A percentile compares a stretch with the other conserved stretches of the same genome.
Conservation (phyloP, 371 early-diverging fungal genomes). For the Encephalitozoon cuniculi region DNA sequence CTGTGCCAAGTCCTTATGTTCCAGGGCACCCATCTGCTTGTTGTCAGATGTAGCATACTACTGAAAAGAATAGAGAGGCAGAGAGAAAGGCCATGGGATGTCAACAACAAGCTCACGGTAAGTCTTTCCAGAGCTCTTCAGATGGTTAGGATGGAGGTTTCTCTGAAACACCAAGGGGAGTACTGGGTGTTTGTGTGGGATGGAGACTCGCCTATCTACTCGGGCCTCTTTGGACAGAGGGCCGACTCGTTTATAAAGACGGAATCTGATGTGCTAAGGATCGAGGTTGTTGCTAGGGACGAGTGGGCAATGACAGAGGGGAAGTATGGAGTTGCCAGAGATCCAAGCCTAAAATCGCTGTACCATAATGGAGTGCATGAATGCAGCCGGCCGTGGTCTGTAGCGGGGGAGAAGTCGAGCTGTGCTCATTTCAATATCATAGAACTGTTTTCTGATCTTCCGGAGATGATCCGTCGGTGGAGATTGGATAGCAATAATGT, state of each 20-base stretch:
- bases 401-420: not conserved
- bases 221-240: not conserved
- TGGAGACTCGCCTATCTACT: not conserved
- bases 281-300: not conserved
- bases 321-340: not conserved
- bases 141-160: not conserved
- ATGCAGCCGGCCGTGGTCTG: not conserved
- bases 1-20: conserved; percentile 30
- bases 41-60: not conserved
- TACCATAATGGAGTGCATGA: conserved; percentile 30
- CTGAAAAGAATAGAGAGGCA: conserved; percentile 17
- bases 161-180: not conserved
- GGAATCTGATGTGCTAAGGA: not conserved
- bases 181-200: not conserved
- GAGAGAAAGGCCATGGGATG: not conserved
- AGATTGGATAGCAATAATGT: not conserved
- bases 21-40: conserved; percentile 11
- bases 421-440: conserved; percentile 16
- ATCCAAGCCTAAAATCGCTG: not conserved
- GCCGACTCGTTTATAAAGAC: not conserved
- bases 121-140: not conserved
- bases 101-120: not conserved
- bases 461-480: not conserved
- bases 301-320: not conserved
- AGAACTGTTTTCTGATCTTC: not conserved